A percentile compares a stretch with the other conserved stretches of the same genome.
Conservation (phyloP, 1,139 yeast species). For the Sugiyamaella paludigena region DNA sequence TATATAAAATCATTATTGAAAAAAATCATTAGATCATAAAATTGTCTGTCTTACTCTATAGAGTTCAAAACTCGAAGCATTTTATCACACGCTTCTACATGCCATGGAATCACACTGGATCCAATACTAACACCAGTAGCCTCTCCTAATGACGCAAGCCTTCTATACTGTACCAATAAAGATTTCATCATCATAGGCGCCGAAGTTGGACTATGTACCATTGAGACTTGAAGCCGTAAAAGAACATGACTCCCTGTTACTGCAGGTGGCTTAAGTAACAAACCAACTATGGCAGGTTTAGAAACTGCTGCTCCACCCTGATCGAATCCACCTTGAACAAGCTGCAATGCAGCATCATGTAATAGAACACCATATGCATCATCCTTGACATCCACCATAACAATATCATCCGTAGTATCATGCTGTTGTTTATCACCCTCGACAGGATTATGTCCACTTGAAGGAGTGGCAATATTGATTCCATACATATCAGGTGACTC, state of each 20-base stretch:
- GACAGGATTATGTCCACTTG: constrained; percentile 23
- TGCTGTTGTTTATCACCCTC: constrained; percentile 19
- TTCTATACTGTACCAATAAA: constrained; percentile 64
- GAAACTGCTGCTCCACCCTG: constrained; percentile 13
- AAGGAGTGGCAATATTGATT: constrained; percentile 36
- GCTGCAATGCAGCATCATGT: constrained; percentile 11
- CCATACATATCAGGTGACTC: constrained; percentile 44
- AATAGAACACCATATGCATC: constrained; percentile 66
- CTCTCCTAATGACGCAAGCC: constrained; percentile 53
- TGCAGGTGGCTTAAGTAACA: constrained; percentile 22
- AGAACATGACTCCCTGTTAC: constrained; percentile 18
- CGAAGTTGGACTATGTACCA: constrained; percentile 34
- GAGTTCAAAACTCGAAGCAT: constrained; percentile 36
- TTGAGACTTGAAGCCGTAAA: constrained; percentile 33
- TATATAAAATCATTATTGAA: no score
- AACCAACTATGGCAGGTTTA: constrained; percentile 15
- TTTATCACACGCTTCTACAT: constrained; percentile 71
- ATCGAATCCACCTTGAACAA: constrained; percentile 11
- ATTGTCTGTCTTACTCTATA: constrained; percentile 17
- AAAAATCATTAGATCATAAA: no score
- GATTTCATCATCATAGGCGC: constrained; percentile 52
- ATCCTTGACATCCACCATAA: constrained; percentile 37
- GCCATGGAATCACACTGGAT: constrained; percentile 70
- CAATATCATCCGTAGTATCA: constrained; percentile 24
- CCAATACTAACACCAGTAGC: constrained; percentile 43